Conservation (phyloP, 2,329 filamentous ascomycete genomes). For the Trichoderma oligosporum region DNA sequence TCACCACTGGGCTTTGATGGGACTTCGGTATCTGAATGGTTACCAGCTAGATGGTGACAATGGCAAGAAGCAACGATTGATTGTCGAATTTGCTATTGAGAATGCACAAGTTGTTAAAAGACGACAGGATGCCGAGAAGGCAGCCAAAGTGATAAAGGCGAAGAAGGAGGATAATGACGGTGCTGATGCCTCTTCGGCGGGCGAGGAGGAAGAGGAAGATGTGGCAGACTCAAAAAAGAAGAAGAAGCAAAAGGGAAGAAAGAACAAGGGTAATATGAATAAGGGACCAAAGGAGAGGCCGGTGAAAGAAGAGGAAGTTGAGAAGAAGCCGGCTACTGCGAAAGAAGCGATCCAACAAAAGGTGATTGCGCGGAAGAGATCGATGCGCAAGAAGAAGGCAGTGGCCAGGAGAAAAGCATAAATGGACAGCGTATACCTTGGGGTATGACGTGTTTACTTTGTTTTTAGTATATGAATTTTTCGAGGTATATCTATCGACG, state of each 20-base stretch:
- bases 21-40: constrained; percentile 88
- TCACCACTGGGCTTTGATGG: constrained; percentile 93
- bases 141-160: constrained; percentile 31
- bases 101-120: constrained; percentile 93
- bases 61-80: constrained; percentile 82
- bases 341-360: constrained; percentile 55
- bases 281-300: constrained; percentile 24
- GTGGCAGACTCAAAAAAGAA: constrained; percentile 30
- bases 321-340: constrained; percentile 34
- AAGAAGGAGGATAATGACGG: constrained; percentile 15
- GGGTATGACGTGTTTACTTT: background rate
- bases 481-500: background rate
- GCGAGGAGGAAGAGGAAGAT: constrained; percentile 26
- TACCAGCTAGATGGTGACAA: constrained; percentile 55
- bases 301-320: constrained; percentile 27
- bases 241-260: constrained; percentile 19
- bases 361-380: constrained; percentile 81
- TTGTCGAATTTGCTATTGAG: constrained; percentile 97
- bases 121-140: constrained; percentile 45
- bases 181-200: background rate
- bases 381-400: constrained; percentile 68
- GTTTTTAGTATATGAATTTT: background rate
- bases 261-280: constrained; percentile 14
- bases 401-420: constrained; percentile 34
- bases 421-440: background rate